Evolutionary conservation across 2,329 filamentous ascomycete genomes (phyloP), one percentile per base, ranked within the genome.

Genomic region (Colletotrichum sp.): DNA sequence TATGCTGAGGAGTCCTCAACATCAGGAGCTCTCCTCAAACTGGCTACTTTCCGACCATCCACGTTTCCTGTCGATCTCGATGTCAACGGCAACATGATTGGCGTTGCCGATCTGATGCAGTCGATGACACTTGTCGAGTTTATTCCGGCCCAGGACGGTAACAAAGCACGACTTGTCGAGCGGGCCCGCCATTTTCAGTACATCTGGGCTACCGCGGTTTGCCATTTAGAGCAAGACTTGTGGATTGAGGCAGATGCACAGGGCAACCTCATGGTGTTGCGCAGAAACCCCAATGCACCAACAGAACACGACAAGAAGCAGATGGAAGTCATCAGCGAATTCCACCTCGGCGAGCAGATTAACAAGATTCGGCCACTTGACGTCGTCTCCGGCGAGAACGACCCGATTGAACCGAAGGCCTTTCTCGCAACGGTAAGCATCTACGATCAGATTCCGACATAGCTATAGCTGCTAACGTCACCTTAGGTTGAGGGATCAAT

Each of bases 101-200:
- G 95, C 1, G 93, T 99, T 12, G 95, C 94, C 1, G 97, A 99
- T 81, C 87, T 99, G 62, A 98, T 98, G 95, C 98, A 99, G 85
- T 98, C 95, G 2, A 88, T 98, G 28, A 93, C 94, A 2, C 86
- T 99, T 8, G 88, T 98, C 10, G 89, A 97, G 81, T 97, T 94
- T 81, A 87, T 89, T 0, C 89, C 89, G 4, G 90, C 92, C 3
- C 83, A 88, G 26, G 85, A 90, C 5, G 91, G 90, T 1, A 84
- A 90, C n/a, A 85, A 89, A 13, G 91, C 93, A 70, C 90, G 88
- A 68, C 88, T 99, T 9, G 88, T 89, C 1, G 95, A 98, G 86
- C 88, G 94, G 5, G 94, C 94, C 5, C 91, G 96, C 24, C 95
- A 98, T 82, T 95, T 93, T 80, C 92, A 96, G 80, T 93, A 94